phyloP scores from a whole-genome alignment of 495 filamentous ascomycete species.

The Hypomontagnella submonticulosa region DNA sequence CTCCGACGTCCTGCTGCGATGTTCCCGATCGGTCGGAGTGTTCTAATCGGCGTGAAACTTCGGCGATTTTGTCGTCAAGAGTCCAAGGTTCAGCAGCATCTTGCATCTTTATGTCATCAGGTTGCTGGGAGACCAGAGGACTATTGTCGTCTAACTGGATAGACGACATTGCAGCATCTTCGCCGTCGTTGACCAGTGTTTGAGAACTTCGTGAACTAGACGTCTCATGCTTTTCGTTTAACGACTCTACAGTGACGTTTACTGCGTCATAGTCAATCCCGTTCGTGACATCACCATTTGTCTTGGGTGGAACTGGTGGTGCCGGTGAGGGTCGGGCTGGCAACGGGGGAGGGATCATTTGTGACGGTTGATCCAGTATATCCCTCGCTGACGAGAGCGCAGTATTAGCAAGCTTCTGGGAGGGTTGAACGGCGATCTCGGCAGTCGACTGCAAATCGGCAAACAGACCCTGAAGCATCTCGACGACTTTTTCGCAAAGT shows the following conservation, averaged over 20 bases:
- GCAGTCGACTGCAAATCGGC: conserved; percentile 70
- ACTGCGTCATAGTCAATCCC: conserved; percentile 10
- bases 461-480: conserved; percentile 66
- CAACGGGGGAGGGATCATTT: conserved; percentile 44
- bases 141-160: conserved; percentile 15
- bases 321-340: conserved; percentile 49
- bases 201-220: conserved; percentile 55
- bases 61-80: conserved; percentile 56
- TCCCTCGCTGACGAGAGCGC: conserved; percentile 63
- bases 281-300: conserved; percentile 6
- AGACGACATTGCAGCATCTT: conserved; percentile 36
- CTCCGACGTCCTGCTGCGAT: conserved; percentile 87
- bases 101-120: conserved; percentile 41
- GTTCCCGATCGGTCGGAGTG: conserved; percentile 58
- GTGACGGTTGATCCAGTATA: conserved; percentile 38
- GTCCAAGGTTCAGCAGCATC: conserved; percentile 37
- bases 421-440: conserved; percentile 68
- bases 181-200: conserved; percentile 56
- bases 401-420: conserved; percentile 82
- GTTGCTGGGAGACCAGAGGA: background rate
- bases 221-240: conserved; percentile 42
- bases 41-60: conserved; percentile 51
- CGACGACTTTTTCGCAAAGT: conserved; percentile 40
- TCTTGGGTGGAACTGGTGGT: conserved; percentile 25
- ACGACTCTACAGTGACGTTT: conserved; percentile 41